Evolutionary conservation across 345 rosid genomes (phyloP).

Genomic region (Angophora floribunda): DNA sequence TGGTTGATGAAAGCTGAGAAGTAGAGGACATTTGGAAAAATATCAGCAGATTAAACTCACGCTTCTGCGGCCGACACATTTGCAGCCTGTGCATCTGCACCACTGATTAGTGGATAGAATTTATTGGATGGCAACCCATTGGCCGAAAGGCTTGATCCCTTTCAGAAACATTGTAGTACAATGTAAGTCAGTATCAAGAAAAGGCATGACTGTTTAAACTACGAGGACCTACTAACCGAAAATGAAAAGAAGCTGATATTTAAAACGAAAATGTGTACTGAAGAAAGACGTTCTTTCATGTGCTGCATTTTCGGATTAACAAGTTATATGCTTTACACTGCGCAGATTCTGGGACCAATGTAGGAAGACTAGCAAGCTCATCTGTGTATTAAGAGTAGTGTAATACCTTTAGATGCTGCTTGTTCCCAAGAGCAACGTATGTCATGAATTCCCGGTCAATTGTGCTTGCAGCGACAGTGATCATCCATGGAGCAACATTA

Average conservation of each 20-base stretch:
- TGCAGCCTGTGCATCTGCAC: constrained; percentile 23
- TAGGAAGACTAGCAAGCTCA: background rate
- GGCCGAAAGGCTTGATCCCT: constrained; percentile 65
- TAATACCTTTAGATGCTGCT: constrained; percentile 34
- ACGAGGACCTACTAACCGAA: background rate
- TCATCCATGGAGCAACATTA: constrained; percentile 66
- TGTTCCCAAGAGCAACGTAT: constrained; percentile 34
- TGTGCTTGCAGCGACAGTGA: constrained; percentile 76
- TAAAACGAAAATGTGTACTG: background rate
- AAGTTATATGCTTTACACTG: background rate
- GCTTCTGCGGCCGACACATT: constrained; percentile 17
- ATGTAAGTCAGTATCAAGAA: background rate
- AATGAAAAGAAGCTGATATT: background rate
- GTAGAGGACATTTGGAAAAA: background rate
- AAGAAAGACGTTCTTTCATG: background rate
- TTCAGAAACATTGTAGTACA: background rate
- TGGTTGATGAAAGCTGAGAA: background rate
- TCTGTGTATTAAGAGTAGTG: background rate
- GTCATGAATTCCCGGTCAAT: constrained; percentile 54
- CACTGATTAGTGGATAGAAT: constrained; percentile 42
- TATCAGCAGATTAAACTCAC: constrained; percentile 19
- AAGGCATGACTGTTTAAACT: background rate
- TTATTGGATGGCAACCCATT: constrained; percentile 15
- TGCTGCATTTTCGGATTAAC: background rate
- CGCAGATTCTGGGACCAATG: background rate